Evolutionary conservation across 2,329 filamentous ascomycete species (phyloP).

Genomic region (Dissoconium aciculare): DNA sequence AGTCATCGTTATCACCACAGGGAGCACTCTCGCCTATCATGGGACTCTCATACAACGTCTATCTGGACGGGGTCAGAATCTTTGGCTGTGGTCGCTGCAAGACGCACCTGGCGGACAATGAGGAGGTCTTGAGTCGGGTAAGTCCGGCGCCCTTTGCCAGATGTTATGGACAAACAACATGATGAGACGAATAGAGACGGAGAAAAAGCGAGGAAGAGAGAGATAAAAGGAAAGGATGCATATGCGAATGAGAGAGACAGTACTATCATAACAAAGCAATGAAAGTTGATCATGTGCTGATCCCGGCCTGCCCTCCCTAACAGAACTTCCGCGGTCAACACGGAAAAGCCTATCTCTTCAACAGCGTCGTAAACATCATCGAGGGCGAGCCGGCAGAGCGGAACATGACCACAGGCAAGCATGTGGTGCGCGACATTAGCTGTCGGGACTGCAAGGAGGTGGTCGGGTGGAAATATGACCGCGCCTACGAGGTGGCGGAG

Average conservation of each 20-base stretch:
- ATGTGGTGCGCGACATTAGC: constrained; percentile 83
- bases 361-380: constrained; percentile 80
- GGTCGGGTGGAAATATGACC: constrained; percentile 98
- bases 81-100: constrained; percentile 82
- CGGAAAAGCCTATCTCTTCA: constrained; percentile 95
- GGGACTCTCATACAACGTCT: constrained; percentile 32
- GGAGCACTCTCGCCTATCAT: too few relatives aligned
- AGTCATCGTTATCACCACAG: too few relatives aligned
- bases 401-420: constrained; percentile 93
- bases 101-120: constrained; percentile 84
- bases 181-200: constrained; percentile 1
- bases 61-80: constrained; percentile 63
- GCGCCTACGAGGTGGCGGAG: constrained; percentile 79
- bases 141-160: constrained; percentile 21
- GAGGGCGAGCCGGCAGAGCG: constrained; percentile 76
- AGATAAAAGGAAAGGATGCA: too few relatives aligned
- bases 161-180: constrained; percentile 1
- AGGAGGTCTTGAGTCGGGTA: constrained; percentile 90
- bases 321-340: constrained; percentile 98
- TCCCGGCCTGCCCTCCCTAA: too few relatives aligned
- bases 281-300: too few relatives aligned
- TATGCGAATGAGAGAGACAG: too few relatives aligned
- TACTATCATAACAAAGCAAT: too few relatives aligned
- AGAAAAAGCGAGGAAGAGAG: too few relatives aligned
- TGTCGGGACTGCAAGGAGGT: constrained; percentile 84